Percentiles rank a stretch among this genome's conserved stretches.
phyloP scores from a whole-genome alignment of 2,329 filamentous ascomycete genomes.

The Colletotrichum tropicicola region DNA sequence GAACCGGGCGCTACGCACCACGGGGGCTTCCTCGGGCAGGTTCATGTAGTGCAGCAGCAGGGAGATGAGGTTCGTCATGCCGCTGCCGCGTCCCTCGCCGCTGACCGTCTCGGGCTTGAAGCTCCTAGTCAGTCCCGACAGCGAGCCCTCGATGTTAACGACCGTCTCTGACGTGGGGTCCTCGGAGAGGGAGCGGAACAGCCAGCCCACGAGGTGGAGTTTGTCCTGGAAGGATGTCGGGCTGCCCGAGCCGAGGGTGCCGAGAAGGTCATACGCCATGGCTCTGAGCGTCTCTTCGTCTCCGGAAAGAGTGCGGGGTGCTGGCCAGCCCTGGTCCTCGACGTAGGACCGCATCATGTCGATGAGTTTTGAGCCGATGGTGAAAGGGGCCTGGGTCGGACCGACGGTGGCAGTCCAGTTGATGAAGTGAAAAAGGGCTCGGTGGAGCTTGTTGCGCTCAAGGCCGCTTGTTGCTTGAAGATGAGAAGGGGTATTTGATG shows the following conservation, averaged over 20 bases:
- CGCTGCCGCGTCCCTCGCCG: constrained; percentile 33
- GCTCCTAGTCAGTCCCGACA: constrained; percentile 74
- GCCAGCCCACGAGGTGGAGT: constrained; percentile 71
- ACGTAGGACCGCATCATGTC: constrained; percentile 77
- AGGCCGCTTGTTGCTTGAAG: constrained; percentile 62
- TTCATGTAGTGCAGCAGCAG: constrained; percentile 77
- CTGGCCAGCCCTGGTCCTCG: constrained; percentile 84
- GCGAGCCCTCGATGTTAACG: constrained; percentile 87
- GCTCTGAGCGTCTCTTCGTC: constrained; percentile 69
- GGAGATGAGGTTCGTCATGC: constrained; percentile 45
- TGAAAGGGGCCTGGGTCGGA: constrained; percentile 63
- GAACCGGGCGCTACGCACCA: constrained; percentile 80
- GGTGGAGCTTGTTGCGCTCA: constrained; percentile 82
- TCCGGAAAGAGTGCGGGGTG: constrained; percentile 63
- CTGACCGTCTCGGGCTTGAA: constrained; percentile 46
- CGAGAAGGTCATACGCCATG: constrained; percentile 90
- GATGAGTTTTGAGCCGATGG: constrained; percentile 75
- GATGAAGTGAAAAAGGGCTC: constrained; percentile 85
- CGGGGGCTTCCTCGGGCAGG: constrained; percentile 55
- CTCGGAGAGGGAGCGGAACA: constrained; percentile 84
- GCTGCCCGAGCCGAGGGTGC: constrained; percentile 76
- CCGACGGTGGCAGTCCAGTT: constrained; percentile 86
- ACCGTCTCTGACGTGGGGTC: constrained; percentile 80
- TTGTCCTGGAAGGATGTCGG: constrained; percentile 63
- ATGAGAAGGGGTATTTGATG: constrained; percentile 32